Conservation (phyloP, 306 rosid genomes). For the Acacia crassicarpa region DNA sequence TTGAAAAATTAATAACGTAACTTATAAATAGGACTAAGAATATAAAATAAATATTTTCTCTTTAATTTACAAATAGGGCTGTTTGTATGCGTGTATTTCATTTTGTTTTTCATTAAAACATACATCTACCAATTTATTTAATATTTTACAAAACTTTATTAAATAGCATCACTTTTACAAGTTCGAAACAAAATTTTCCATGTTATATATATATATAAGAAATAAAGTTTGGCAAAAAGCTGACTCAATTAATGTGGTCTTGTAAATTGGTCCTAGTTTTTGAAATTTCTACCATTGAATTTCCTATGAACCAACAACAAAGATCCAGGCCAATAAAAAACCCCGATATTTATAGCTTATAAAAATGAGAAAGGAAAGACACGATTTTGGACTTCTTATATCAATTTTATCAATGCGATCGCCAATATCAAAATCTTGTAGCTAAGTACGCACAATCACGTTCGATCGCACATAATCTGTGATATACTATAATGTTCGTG, state of each 20-base stretch:
- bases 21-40: no score
- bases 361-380: background rate
- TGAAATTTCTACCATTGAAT: background rate
- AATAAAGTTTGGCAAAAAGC: background rate
- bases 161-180: background rate
- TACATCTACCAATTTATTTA: background rate
- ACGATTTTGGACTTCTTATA: background rate
- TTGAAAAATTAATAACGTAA: no score
- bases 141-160: background rate
- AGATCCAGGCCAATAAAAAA: background rate
- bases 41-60: no score
- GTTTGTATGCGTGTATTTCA: background rate
- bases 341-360: background rate
- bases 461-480: background rate
- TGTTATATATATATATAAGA: background rate
- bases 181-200: no score
- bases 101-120: no score
- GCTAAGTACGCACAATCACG: background rate
- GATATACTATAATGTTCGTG: no score
- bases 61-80: no score
- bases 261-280: background rate
- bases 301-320: background rate
- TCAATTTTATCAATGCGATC: background rate
- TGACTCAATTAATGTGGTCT: background rate
- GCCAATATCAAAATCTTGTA: background rate